phyloP scores from a whole-genome alignment of 73 alveolate genomes.

The Paramecium biaurelia region DNA sequence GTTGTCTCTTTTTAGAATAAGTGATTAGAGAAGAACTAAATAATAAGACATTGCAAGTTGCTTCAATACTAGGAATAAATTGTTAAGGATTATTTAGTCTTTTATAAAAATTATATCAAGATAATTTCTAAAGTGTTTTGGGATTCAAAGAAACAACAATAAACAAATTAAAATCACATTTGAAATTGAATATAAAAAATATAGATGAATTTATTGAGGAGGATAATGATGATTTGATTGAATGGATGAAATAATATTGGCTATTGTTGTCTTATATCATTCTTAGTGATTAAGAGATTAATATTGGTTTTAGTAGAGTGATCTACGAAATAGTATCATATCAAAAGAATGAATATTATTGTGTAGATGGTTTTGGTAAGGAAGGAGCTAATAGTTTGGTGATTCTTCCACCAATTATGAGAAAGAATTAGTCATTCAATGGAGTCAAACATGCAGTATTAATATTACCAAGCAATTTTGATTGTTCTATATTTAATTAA shows the following conservation, averaged over 20 bases:
- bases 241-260: slow-evolving; percentile 35
- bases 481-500: neutral
- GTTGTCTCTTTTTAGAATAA: slow-evolving; percentile 25
- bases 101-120: neutral
- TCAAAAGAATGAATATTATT: slow-evolving; percentile 43
- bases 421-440: slow-evolving; percentile 13
- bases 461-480: neutral
- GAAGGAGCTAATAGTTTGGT: slow-evolving; percentile 30
- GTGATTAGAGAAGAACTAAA: neutral
- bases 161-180: neutral
- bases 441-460: slow-evolving; percentile 53
- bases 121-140: neutral
- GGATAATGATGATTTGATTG: slow-evolving; percentile 30
- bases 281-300: slow-evolving; percentile 10
- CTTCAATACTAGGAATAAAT: neutral
- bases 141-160: neutral
- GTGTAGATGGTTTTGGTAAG: slow-evolving; percentile 62
- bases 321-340: neutral
- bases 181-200: neutral
- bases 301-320: neutral
- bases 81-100: neutral
- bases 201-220: neutral
- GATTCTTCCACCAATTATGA: slow-evolving; percentile 48
- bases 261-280: neutral
- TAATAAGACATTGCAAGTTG: neutral